phyloP scores from a whole-genome alignment of 2,329 filamentous ascomycete genomes.

The Lecanicillium sp. region DNA sequence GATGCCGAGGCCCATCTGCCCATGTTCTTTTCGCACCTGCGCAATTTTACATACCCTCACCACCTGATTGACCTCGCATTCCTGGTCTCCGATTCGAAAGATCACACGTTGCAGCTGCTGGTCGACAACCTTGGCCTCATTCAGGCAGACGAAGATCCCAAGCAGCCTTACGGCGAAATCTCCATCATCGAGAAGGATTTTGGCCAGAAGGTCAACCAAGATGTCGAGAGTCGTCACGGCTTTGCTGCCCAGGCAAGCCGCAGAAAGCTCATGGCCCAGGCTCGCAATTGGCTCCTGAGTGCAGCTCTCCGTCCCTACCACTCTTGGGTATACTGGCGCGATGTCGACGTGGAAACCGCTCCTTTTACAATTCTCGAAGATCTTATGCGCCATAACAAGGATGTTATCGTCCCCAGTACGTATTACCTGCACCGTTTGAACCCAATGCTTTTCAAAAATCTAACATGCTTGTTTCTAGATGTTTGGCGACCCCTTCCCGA shows the following conservation, averaged over 20 bases:
- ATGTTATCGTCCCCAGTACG: conserved; percentile 96
- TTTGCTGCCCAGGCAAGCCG: conserved; percentile 92
- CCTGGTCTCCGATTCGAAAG: conserved; percentile 94
- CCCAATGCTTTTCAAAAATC: not conserved
- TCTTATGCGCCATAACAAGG: conserved; percentile 97
- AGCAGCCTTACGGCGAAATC: conserved; percentile 86
- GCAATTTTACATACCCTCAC: conserved; percentile 95
- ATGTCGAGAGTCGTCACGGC: conserved; percentile 94
- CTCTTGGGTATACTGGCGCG: conserved; percentile 99
- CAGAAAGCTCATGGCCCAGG: conserved; percentile 96
- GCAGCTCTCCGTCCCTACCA: conserved; percentile 90
- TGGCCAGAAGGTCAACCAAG: conserved; percentile 94
- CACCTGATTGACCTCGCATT: conserved; percentile 95
- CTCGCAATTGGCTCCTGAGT: conserved; percentile 92
- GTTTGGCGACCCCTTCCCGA: conserved; percentile 98
- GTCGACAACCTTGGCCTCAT: conserved; percentile 68
- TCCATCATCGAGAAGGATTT: conserved; percentile 99
- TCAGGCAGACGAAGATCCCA: conserved; percentile 71
- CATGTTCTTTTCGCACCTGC: conserved; percentile 98
- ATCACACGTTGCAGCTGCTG: conserved; percentile 73
- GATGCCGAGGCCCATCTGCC: conserved; percentile 86
- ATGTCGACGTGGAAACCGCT: conserved; percentile 96
- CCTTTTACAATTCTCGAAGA: conserved; percentile 96
- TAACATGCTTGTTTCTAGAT: conserved; percentile 42
- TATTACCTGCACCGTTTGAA: conserved; percentile 21